Evolutionary conservation across 345 rosid genomes (phyloP).

Genomic region (Boechera divaricarpa): DNA sequence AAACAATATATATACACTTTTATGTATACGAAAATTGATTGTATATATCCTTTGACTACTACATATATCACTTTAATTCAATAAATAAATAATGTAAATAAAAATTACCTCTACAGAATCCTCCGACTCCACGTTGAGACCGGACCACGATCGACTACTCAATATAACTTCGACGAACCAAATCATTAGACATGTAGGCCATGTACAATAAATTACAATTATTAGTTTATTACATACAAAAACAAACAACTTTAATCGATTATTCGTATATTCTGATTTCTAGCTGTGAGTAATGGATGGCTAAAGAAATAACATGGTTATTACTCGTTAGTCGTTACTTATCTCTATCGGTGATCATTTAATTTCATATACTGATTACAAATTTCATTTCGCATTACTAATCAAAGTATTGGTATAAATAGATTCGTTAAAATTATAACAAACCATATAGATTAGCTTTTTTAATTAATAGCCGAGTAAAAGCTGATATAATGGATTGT

Average conservation of each 20-base stretch:
- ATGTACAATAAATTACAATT: conserved; percentile 21
- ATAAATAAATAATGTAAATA: not conserved
- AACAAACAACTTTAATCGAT: conserved; percentile 1
- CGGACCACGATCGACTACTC: conserved; percentile 15
- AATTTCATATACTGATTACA: not conserved
- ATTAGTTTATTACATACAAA: conserved; percentile 5
- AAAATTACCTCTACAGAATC: not conserved
- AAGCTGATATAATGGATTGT: conserved; percentile 33
- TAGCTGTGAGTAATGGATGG: not conserved
- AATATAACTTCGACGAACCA: conserved; percentile 31
- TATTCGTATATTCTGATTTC: not conserved
- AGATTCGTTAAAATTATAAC: not conserved
- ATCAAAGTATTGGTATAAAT: not conserved
- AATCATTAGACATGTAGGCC: conserved; percentile 42
- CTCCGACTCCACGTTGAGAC: conserved; percentile 12
- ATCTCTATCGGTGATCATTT: not conserved
- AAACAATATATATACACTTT: not conserved
- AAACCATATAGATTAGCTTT: not conserved
- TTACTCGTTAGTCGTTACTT: not conserved
- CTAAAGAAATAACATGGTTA: not conserved
- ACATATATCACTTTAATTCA: not conserved
- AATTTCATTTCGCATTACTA: not conserved
- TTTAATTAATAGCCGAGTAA: conserved; percentile 9
- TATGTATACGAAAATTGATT: not conserved
- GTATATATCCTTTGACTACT: not conserved